Percentiles rank a stretch among this genome's conserved stretches.
These are phyloP conservation scores for Backusella tuberculispora DNA, from an alignment of 192 early-diverging fungal genomes.

Conservation along the genomic window DNA sequence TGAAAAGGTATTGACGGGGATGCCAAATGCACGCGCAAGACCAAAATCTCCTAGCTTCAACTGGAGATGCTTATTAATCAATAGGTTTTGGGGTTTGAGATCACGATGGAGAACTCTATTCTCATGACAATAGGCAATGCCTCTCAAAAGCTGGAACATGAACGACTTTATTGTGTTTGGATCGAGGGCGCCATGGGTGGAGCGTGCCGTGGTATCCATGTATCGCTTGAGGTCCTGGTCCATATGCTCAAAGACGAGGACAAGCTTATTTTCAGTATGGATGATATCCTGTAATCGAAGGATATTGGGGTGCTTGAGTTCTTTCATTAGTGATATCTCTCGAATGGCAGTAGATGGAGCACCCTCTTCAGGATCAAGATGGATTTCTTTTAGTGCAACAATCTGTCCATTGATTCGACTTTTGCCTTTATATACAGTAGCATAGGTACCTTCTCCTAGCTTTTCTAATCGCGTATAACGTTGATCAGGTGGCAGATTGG, in stretches of 20 bases:
- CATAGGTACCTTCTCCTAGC: slow-evolving; percentile 98
- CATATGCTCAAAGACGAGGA: slow-evolving; percentile 87
- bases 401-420: slow-evolving; percentile 77
- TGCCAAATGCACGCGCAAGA: slow-evolving; percentile 84
- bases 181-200: slow-evolving; percentile 66
- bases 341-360: slow-evolving; percentile 98
- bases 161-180: slow-evolving; percentile 72
- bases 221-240: slow-evolving; percentile 87
- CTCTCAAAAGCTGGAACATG: slow-evolving; percentile 81
- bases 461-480: slow-evolving; percentile 85
- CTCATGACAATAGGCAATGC: slow-evolving; percentile 85
- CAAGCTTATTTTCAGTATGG: slow-evolving; percentile 84
- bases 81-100: slow-evolving; percentile 84
- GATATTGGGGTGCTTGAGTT: slow-evolving; percentile 92
- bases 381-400: slow-evolving; percentile 97
- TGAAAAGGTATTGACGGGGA: slow-evolving; percentile 92
- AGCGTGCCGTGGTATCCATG: slow-evolving; percentile 78
- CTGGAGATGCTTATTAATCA: slow-evolving; percentile 78
- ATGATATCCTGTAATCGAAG: slow-evolving; percentile 84
- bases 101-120: slow-evolving; percentile 84
- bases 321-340: slow-evolving; percentile 98
- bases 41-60: slow-evolving; percentile 88
- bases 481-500: slow-evolving; percentile 32
- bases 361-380: slow-evolving; percentile 88
- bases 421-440: slow-evolving; percentile 86